Conservation (phyloP, 1,139 yeast genomes). For the Kodamaea anthophila region DNA sequence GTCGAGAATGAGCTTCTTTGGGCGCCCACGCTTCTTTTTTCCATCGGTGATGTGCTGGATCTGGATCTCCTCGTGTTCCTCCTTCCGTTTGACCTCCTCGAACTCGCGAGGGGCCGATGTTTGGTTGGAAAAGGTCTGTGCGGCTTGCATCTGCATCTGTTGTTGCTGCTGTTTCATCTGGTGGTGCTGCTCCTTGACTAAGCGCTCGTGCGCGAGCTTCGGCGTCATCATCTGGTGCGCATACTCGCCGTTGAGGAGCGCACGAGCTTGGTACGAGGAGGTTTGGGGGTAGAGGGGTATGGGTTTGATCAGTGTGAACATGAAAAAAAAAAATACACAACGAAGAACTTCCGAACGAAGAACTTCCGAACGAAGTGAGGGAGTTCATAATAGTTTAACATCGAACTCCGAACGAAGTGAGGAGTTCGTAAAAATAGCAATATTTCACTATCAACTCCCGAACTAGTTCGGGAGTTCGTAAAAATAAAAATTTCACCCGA, state of each 20-base stretch:
- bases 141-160: conserved; percentile 7
- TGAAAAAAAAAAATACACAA: too few species aligned
- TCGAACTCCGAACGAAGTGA: too few species aligned
- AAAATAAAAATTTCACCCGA: too few species aligned
- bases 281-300: too few species aligned
- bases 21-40: conserved; percentile 41
- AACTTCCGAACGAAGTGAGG: too few species aligned
- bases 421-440: too few species aligned
- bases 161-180: conserved; percentile 7
- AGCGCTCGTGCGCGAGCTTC: conserved; percentile 4
- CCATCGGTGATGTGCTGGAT: conserved; percentile 11
- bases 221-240: conserved; percentile 1
- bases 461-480: too few species aligned
- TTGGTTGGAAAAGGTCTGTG: conserved; percentile 1
- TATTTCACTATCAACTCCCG: too few species aligned
- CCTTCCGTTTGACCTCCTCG: conserved; percentile 6
- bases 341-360: too few species aligned
- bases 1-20: conserved; percentile 38
- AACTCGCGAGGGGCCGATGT: conserved; percentile 2
- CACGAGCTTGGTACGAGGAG: too few species aligned
- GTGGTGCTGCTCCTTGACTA: conserved; percentile 3
- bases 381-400: too few species aligned
- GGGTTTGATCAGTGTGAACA: too few species aligned
- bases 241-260: not conserved
- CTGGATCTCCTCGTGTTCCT: conserved; percentile 5